Evolutionary conservation across 1,284 basidiomycete genomes (phyloP), one percentile per base, ranked within the genome.

Genomic region (Testicularia cyperi): DNA sequence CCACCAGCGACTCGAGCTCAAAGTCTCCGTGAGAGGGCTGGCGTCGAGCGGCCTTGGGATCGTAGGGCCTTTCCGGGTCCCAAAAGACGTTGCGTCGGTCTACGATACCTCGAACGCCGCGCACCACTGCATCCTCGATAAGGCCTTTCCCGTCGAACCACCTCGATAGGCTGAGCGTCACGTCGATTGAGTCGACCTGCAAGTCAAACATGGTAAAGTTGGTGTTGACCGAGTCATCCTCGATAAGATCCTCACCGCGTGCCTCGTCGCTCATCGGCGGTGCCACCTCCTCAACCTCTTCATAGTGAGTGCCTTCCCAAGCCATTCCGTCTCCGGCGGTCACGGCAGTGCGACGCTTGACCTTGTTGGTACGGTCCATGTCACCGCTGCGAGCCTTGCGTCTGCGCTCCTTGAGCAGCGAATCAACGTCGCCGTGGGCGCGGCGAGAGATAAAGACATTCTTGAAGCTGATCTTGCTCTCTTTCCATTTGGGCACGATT

Each of bases 61-160:
- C 85, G 26, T 80, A 86, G 70, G 53, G 86, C 81, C 78, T 88
- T 25, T 88, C 83, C 0, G 87, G 85, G 75, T 95, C 90, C 86
- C 88, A 95, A 69, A 82, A 82, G 14, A 97, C 87, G 28, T 85
- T 86, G n/a, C 90, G 85, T 18, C 94, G 86, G 77, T 97, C 94
- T 38, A 98, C 79, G 14, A 94, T 86, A 15, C 95, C 95, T 37
- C 95, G 84, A 3, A 98, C 91, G 33, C 95, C 95, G 70, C 89
- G 90, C 39, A 98, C 82, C 15, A 88, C 88, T 1, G 92, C 94
- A 74, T 91, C 86, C 65, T 91, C 85, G 12, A 99, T 81, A 4
- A 98, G 78, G 0, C 95, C 95, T 75, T 92, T 96, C 1, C 94
- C 95, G 74, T 96, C 91, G 38, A 96, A 80, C 95, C 95, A 99